Evolutionary conservation across 306 rosid species (phyloP).

Genomic region (Glycyrrhiza uralensis): DNA sequence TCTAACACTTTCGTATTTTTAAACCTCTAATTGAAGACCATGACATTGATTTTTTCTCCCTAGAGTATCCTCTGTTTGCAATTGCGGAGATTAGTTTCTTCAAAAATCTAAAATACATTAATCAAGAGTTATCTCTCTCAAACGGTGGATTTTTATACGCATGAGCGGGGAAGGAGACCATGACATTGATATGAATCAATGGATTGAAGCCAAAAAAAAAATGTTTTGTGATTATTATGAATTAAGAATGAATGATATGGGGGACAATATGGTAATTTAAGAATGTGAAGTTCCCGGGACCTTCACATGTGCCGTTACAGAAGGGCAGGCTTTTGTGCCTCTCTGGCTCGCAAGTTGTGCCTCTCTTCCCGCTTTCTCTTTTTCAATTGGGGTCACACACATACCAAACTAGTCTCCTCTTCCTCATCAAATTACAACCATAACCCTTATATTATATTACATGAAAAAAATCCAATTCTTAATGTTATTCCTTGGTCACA

Average conservation of each 20-base stretch:
- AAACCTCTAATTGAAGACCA: too few species aligned
- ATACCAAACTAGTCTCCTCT: conserved; percentile 27
- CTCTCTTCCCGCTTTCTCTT: conserved; percentile 44
- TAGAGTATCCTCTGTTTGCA: too few species aligned
- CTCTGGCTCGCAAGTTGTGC: conserved; percentile 56
- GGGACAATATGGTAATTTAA: conserved; percentile 40
- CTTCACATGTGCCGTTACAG: conserved; percentile 77
- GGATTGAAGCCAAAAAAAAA: background rate
- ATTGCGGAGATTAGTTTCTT: too few species aligned
- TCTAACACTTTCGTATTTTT: background rate
- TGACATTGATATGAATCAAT: background rate
- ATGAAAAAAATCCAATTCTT: conserved; percentile 2
- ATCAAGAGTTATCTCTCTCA: too few species aligned
- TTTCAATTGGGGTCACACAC: conserved; percentile 35
- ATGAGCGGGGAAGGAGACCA: too few species aligned
- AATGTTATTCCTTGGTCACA: conserved; percentile 15
- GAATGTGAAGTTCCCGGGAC: conserved; percentile 46
- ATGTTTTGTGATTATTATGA: background rate
- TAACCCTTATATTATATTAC: conserved; percentile 29
- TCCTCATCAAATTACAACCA: conserved; percentile 19
- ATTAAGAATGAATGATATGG: background rate
- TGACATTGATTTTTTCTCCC: too few species aligned
- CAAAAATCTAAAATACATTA: too few species aligned
- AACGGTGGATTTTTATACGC: too few species aligned
- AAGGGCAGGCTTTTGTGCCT: conserved; percentile 63